Percentiles rank a stretch among this genome's conserved stretches.
Evolutionary conservation across 805 yeast species (phyloP).

Genomic region (Candida railenensis): DNA sequence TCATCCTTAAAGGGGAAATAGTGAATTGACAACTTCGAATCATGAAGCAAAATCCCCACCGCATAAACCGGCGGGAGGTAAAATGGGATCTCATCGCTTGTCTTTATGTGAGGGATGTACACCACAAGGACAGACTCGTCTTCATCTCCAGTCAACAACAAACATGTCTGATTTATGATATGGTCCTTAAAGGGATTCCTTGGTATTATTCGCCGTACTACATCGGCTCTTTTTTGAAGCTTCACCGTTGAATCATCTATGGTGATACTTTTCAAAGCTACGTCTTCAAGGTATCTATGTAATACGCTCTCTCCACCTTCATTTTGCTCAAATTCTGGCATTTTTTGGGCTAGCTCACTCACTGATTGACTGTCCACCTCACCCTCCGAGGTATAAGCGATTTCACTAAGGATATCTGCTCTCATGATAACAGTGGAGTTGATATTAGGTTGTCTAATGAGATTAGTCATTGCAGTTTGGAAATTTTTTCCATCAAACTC

Average conservation of each 20-base stretch:
- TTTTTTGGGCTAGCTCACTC: conserved; percentile 22
- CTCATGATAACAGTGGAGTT: conserved; percentile 88
- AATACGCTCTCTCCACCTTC: conserved; percentile 19
- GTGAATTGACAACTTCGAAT: conserved; percentile 60
- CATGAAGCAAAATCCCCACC: conserved; percentile 63
- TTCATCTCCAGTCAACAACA: conserved; percentile 36
- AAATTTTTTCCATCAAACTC: conserved; percentile 58
- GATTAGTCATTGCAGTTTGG: conserved; percentile 72
- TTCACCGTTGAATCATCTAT: conserved; percentile 17
- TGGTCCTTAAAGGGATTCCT: conserved; percentile 85
- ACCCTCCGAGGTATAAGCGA: conserved; percentile 35
- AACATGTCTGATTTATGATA: conserved; percentile 82
- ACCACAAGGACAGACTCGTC: conserved; percentile 49
- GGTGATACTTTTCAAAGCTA: conserved; percentile 28
- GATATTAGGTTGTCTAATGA: conserved; percentile 81
- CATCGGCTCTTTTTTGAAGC: conserved; percentile 41
- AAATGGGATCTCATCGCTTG: conserved; percentile 68
- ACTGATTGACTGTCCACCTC: conserved; percentile 23
- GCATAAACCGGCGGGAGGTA: conserved; percentile 85
- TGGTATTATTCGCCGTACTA: conserved; percentile 87
- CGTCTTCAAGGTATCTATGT: conserved; percentile 34
- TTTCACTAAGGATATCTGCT: conserved; percentile 73
- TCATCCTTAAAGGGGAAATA: conserved; percentile 59
- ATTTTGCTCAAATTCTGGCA: conserved; percentile 35
- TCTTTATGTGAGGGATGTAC: conserved; percentile 73